Percentiles rank a stretch among this genome's conserved stretches.
Evolutionary conservation across 1,139 yeast species (phyloP).

Genomic region (Debaryomyces psychrophilus): DNA sequence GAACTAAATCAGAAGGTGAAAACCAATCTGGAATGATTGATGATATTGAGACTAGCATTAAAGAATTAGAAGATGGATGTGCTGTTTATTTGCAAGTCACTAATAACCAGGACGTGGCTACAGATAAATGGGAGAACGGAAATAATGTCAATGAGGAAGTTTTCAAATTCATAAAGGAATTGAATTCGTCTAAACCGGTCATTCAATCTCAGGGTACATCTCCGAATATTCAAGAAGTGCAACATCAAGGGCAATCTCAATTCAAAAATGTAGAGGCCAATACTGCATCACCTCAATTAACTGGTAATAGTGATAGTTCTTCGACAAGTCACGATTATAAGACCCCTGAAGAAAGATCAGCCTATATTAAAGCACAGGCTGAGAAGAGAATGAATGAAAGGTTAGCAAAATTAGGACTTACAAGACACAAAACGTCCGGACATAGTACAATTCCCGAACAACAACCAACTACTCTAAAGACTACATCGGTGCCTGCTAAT

Average conservation of each 20-base stretch:
- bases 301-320: slow-evolving; percentile 16
- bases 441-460: not conserved
- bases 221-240: not conserved
- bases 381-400: slow-evolving; percentile 87
- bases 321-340: slow-evolving; percentile 25
- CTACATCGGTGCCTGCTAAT: not conserved
- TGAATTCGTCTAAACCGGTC: slow-evolving; percentile 33
- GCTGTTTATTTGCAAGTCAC: slow-evolving; percentile 47
- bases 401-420: slow-evolving; percentile 81
- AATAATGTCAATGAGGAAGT: slow-evolving; percentile 71
- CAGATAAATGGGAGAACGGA: slow-evolving; percentile 84
- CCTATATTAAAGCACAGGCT: slow-evolving; percentile 88
- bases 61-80: slow-evolving; percentile 69
- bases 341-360: slow-evolving; percentile 71
- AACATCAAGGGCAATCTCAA: not conserved
- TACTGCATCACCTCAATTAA: slow-evolving; percentile 16
- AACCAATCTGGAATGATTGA: slow-evolving; percentile 60
- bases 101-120: slow-evolving; percentile 54
- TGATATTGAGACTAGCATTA: slow-evolving; percentile 76
- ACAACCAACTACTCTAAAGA: not conserved
- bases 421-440: slow-evolving; percentile 33
- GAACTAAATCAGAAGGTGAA: slow-evolving; percentile 57
- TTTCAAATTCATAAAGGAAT: slow-evolving; percentile 59
- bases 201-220: not conserved
- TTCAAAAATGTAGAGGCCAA: not conserved